Base-by-base conservation (phyloP, 116 monocot genomes). In the Dioscorea cayenensis region DNA sequence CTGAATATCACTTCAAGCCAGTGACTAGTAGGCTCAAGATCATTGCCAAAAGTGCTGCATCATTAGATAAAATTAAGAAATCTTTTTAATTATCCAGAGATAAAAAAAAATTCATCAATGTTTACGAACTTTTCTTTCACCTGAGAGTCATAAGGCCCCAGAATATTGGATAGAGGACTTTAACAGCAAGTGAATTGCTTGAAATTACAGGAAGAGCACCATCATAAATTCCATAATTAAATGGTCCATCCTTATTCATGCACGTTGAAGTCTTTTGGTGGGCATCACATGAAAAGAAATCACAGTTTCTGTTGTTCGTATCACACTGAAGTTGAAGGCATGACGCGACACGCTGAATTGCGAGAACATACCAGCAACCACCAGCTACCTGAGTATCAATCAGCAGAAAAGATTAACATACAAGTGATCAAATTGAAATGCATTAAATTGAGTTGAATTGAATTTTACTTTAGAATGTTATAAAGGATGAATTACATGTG, bases 61-160 rank as follows among this genome's bases (percentile, higher is more conserved):
- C 65, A 71, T 22, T 1, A 43, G 43, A 43, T 43, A 12, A 10
- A 12, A 43, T 43, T 43, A 43, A 43, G 43, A 43, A 12, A 43
- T 10, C 12, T 10, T 43, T 43, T 43, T 12, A 43, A 43, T 43
- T 43, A 7, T 43, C 43, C 1, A 10, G 7, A 10, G 0, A 43
- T 12, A 32, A 1, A 32, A 1, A 32, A 43, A 43, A 43, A 43
- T 43, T 43, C 43, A 43, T 43, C 8, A 43, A 43, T 43, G 43
- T 43, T 43, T 43, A 1, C 51, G 12, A 49, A 11, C 21, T 66
- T 2, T 7, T 64, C 4, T 70, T 67, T 17, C 78, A 89, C 94
- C 88, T 94, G 69, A 94, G 90, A 32, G 83, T 88, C 88, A 94
- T 88, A 14, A 94, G 84, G 76, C 94, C 94, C 94, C 94, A 94